phyloP scores from a whole-genome alignment of 2,329 filamentous ascomycete genomes.

The Lanzia echinophila region DNA sequence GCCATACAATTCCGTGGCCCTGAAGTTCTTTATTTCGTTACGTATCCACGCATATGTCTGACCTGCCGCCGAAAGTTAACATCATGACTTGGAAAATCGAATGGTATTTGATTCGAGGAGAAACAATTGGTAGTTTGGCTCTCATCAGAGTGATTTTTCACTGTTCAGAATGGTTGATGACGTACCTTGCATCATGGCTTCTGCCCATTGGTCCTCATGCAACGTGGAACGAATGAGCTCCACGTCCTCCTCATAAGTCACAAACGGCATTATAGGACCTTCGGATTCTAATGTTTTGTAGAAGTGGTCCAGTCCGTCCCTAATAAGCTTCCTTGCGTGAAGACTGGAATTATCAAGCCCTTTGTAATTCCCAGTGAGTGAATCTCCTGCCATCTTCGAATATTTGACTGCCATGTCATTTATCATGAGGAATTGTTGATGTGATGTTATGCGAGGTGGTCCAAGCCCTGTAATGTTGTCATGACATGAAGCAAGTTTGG shows the following conservation, averaged over 20 bases:
- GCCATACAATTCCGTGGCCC: conserved; percentile 12
- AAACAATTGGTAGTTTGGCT: too few relatives aligned
- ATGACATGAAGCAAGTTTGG: conserved; percentile 9
- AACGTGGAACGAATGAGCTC: not conserved
- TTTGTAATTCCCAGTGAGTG: not conserved
- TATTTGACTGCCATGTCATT: conserved; percentile 1
- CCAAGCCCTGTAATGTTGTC: conserved; percentile 9
- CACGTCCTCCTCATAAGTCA: conserved; percentile 8
- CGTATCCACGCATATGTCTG: conserved; percentile 16
- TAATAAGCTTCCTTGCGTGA: not conserved
- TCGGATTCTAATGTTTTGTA: not conserved
- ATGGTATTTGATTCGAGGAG: too few relatives aligned
- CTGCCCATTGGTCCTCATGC: conserved; percentile 4
- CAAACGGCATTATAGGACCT: not conserved
- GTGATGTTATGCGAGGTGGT: conserved; percentile 7
- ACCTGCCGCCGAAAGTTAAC: not conserved
- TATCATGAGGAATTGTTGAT: conserved; percentile 11
- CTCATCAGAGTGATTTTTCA: too few relatives aligned
- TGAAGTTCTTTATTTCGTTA: conserved; percentile 10
- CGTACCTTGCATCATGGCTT: conserved; percentile 2
- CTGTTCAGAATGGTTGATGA: not conserved
- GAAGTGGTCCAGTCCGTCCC: not conserved
- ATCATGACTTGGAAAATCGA: too few relatives aligned
- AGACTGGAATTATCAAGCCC: not conserved
- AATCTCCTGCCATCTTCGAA: not conserved